Conservation (phyloP, 768 basidiomycete species). For the Clitopilus hobsonii region DNA sequence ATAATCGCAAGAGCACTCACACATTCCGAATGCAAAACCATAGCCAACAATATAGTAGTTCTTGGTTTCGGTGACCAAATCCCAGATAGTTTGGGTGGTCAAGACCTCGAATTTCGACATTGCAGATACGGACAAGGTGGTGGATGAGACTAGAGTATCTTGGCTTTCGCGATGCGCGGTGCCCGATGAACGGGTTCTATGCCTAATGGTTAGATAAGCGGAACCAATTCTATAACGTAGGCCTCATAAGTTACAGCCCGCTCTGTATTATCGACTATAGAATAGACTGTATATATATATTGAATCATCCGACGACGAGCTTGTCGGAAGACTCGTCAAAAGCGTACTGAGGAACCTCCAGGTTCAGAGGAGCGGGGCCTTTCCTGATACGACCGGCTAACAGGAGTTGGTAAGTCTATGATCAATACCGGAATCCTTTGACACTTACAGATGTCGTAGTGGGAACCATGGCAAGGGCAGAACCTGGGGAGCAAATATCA, state of each 20-base stretch:
- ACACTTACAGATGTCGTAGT: slow-evolving; percentile 89
- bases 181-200: neutral
- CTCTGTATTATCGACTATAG: slow-evolving; percentile 20
- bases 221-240: slow-evolving; percentile 2
- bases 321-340: slow-evolving; percentile 87
- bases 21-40: slow-evolving; percentile 66
- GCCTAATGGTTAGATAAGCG: neutral
- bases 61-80: slow-evolving; percentile 26
- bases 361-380: slow-evolving; percentile 95
- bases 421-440: neutral
- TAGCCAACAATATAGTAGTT: slow-evolving; percentile 53
- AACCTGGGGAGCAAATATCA: slow-evolving; percentile 44
- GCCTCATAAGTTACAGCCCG: slow-evolving; percentile 10
- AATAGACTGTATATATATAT: slow-evolving; percentile 13
- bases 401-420: slow-evolving; percentile 9
- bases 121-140: slow-evolving; percentile 5
- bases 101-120: slow-evolving; percentile 33
- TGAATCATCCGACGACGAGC: slow-evolving; percentile 73
- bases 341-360: slow-evolving; percentile 87
- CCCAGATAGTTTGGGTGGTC: slow-evolving; percentile 26
- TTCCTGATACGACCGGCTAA: slow-evolving; percentile 91
- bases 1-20: slow-evolving; percentile 32
- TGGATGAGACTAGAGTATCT: slow-evolving; percentile 1
- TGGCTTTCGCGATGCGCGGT: no score
- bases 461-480: slow-evolving; percentile 99